Evolutionary conservation across 129 eudicot genomes (phyloP).

Genomic region (Pittosporum tobira): DNA sequence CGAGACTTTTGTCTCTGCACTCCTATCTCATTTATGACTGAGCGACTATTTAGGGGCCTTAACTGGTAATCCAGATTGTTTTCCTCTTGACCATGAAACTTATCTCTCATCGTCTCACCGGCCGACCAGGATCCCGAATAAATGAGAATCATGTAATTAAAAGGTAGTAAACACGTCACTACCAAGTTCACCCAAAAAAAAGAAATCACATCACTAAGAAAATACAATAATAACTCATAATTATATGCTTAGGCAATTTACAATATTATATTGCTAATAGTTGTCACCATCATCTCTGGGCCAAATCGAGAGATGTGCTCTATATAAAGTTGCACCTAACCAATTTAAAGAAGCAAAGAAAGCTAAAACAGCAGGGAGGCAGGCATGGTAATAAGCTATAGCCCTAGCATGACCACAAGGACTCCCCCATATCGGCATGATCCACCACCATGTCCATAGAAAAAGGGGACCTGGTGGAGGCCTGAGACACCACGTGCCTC

Average conservation of each 20-base stretch:
- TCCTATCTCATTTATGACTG: no score
- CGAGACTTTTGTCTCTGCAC: no score
- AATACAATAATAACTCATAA: no score
- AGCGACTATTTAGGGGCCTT: no score
- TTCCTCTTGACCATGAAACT: no score
- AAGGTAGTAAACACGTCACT: no score
- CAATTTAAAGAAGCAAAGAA: constrained; percentile 13
- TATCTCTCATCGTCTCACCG: no score
- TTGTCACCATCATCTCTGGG: constrained; percentile 35
- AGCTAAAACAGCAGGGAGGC: constrained; percentile 22
- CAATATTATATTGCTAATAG: constrained; percentile 75
- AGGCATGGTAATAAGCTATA: constrained; percentile 13
- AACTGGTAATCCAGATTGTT: no score
- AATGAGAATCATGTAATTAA: no score
- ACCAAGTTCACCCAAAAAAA: no score
- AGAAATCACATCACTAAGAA: no score
- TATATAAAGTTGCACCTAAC: constrained; percentile 18
- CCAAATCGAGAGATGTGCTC: constrained; percentile 44
- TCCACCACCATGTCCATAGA: constrained; percentile 73
- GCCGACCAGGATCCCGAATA: no score
- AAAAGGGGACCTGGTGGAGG: constrained; percentile 68
- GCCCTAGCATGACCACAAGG: constrained; percentile 73
- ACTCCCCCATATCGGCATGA: constrained; percentile 59
- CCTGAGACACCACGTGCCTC: constrained; percentile 33
- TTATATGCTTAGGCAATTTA: constrained; percentile 41